Evolutionary conservation across 2,329 filamentous ascomycete species (phyloP), one percentile per base, ranked within the genome.

Genomic region (Clarireedia monteithiana): DNA sequence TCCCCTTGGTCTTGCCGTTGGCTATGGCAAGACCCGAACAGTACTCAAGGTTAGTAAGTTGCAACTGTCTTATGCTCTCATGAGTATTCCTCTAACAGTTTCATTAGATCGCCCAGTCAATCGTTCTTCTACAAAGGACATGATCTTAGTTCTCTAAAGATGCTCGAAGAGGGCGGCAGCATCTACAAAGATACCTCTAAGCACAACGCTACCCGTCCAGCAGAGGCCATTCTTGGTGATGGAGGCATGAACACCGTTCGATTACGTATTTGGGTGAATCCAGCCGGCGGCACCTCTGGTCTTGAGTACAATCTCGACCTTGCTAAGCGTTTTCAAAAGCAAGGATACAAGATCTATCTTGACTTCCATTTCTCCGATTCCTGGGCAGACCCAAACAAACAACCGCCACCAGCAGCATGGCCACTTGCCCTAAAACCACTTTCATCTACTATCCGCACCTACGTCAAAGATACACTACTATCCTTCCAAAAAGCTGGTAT

Each of bases 201-300:
- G 14, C 52, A 67, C 50, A 74, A 75, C 55, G 53, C 55, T 23
- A 74, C 71, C 1, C 60, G 72, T 30, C 71, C 79, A 0, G 74
- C 88, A 1, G 86, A 89, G 64, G 75, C 71, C 1, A 88, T 89
- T 48, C 72, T 89, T 5, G 78, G 74, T 1, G 73, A 73, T 24
- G 79, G 75, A 20, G 86, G 85, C 9, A 80, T 87, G 66, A 89
- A 88, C 67, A 84, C 79, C 0, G 80, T 88, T 45, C 80, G 85
- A 10, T 83, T 89, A 66, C 77, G 86, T 15, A 72, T 89, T 30
- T 89, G 85, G 85, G 85, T 89, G 14, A 85, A 85, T 63, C 82
- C 83, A 0, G 72, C 76, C 15, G 78, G 80, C 59, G 83, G 83
- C 44, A 77, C 77, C 59, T 88, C 89, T 69, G 80, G 85, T 67